phyloP scores from a whole-genome alignment of 306 rosid genomes.

The Ceratonia siliqua region DNA sequence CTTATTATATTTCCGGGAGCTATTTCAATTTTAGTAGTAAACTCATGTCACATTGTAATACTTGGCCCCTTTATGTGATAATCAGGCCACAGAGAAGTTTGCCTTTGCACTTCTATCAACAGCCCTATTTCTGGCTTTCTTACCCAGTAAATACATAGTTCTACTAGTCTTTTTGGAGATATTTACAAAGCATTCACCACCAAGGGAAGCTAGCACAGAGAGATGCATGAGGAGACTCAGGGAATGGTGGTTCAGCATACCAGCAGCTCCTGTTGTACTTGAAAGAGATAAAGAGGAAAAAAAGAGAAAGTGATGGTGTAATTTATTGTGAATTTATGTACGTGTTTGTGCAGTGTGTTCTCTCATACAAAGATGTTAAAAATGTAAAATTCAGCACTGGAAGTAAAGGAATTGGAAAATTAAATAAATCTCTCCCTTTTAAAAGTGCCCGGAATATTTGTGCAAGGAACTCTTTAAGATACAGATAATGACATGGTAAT shows the following conservation, averaged over 20 bases:
- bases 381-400: slow-evolving; percentile 35
- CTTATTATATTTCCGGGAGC: neutral
- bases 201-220: slow-evolving; percentile 80
- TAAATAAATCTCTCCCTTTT: slow-evolving; percentile 7
- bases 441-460: neutral
- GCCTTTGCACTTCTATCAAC: slow-evolving; percentile 56
- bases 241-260: slow-evolving; percentile 99
- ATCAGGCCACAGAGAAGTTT: slow-evolving; percentile 82
- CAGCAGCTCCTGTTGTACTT: slow-evolving; percentile 93
- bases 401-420: slow-evolving; percentile 29
- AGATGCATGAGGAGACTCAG: slow-evolving; percentile 71
- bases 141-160: slow-evolving; percentile 59
- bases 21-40: neutral
- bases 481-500: neutral
- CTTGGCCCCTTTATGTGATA: slow-evolving; percentile 28
- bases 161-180: slow-evolving; percentile 65
- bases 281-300: slow-evolving; percentile 83
- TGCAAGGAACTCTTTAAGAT: neutral
- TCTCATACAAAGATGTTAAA: slow-evolving; percentile 13
- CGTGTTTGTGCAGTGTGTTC: slow-evolving; percentile 26
- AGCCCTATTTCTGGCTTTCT: slow-evolving; percentile 60
- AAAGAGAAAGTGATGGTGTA: slow-evolving; percentile 65
- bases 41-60: slow-evolving; percentile 15
- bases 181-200: slow-evolving; percentile 78
- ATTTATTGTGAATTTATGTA: slow-evolving; percentile 20